Percentiles rank a stretch among this genome's conserved stretches.
These are phyloP conservation scores for Stenocarpella maydis DNA, from an alignment of 2,329 filamentous ascomycete species.

Conservation along the genomic window DNA sequence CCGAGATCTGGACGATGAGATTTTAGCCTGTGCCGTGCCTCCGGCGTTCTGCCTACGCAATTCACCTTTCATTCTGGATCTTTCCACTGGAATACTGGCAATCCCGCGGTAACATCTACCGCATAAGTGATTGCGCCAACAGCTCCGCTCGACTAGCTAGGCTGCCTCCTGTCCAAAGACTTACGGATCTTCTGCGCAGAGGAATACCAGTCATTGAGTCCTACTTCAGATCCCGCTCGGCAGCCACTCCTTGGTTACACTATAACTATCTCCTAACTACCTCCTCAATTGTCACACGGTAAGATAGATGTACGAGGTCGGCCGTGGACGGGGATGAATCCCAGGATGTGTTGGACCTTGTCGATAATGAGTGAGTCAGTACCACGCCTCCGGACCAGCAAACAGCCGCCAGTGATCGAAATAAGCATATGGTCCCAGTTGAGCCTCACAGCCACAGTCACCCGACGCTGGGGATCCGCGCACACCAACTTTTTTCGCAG, in stretches of 20 bases:
- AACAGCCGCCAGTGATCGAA: not conserved
- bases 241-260: not conserved
- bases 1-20: constrained; percentile 22
- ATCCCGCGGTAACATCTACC: not conserved
- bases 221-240: not conserved
- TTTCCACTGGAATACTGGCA: not conserved
- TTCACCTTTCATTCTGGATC: not conserved
- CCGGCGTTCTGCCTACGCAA: not conserved
- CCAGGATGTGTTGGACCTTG: not conserved
- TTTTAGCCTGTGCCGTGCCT: constrained; percentile 17
- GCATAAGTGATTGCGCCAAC: constrained; percentile 10
- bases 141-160: not conserved
- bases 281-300: too few species aligned
- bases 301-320: not conserved
- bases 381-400: not conserved
- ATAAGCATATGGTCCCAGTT: not conserved
- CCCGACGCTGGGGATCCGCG: constrained; percentile 16
- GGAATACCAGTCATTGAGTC: not conserved
- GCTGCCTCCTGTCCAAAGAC: not conserved
- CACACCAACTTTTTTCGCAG: not conserved
- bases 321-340: not conserved
- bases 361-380: too few species aligned
- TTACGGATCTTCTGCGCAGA: not conserved
- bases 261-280: not conserved
- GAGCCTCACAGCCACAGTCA: constrained; percentile 20